Evolutionary conservation across 2,329 filamentous ascomycete species (phyloP), one percentile per base, ranked within the genome.

Genomic region (Fusarium anthophilum): DNA sequence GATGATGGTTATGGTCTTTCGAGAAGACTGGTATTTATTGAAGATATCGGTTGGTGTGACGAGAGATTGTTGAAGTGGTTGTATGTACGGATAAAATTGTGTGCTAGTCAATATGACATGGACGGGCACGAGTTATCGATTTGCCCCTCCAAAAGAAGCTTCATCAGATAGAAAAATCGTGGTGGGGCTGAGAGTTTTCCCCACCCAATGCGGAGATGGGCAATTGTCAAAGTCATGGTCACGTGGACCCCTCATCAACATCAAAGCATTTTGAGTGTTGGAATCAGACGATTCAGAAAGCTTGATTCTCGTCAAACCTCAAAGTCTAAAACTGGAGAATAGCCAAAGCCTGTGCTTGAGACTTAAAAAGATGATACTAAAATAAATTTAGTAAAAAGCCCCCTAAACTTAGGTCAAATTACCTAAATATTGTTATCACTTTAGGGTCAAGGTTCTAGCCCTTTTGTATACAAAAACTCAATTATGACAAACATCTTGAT

Each of bases 61-160:
- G n/a, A 24, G 13, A 0, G 8, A 9, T 14, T 51, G 30, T 24
- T 8, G 14, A 7, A 8, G 24, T 53, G 15, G 38, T 39, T 17
- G 20, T 39, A 18, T 17, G 22, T 39, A 35, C 32, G 32, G 32
- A 35, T 35, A 17, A 7, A 17, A 18, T 54, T 37, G 47, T 48
- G 44, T 51, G 45, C 32, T 13, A 32, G 56, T 59, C 38, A 58
- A 54, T 28, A 30, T 56, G 58, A 59, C 62, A 63, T 55, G 63
- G 50, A 51, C 24, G n/a, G 37, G 38, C 38, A 28, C 14, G 50
- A 56, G 54, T 65, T 58, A 75, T 73, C 64, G 57, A 68, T 72
- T 76, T 76, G 73, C 75, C 75, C 75, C 75, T 77, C 75, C 73
- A 77, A 77, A 61, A 67, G 55, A 69, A 66, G 75, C 64, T 74